These are phyloP conservation scores for Magnaporthiopsis rhizophila DNA, from an alignment of 2,329 filamentous ascomycete genomes.

Conservation along the genomic window DNA sequence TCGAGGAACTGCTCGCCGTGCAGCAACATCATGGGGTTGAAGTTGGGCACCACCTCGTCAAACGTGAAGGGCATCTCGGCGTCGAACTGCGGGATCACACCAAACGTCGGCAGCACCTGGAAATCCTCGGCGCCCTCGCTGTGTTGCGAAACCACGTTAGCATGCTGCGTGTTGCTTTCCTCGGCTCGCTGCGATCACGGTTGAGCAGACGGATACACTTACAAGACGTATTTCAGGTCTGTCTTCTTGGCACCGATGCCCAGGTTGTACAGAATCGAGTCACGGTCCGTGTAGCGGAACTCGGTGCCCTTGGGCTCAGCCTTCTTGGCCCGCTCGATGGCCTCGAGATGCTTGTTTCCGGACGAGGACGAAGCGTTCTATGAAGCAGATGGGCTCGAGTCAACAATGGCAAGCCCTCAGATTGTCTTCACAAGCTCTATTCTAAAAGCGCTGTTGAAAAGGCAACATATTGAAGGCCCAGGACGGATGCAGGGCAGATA, in stretches of 20 bases:
- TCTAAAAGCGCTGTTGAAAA: background rate
- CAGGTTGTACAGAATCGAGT: constrained; percentile 92
- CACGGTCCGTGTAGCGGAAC: constrained; percentile 77
- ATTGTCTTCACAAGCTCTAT: constrained; percentile 8
- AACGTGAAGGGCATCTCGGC: constrained; percentile 72
- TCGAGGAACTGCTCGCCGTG: constrained; percentile 99
- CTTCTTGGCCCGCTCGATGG: constrained; percentile 69
- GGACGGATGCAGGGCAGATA: constrained; percentile 11
- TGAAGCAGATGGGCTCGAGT: constrained; percentile 2
- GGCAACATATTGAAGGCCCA: constrained; percentile 2
- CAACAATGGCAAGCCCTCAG: constrained; percentile 14
- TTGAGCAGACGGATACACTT: constrained; percentile 17
- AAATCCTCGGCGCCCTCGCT: constrained; percentile 83
- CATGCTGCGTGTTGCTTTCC: background rate
- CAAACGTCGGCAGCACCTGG: constrained; percentile 90
- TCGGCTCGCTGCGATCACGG: background rate
- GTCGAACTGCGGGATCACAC: constrained; percentile 90
- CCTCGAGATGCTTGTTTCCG: constrained; percentile 59
- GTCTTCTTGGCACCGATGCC: constrained; percentile 86
- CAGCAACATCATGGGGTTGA: constrained; percentile 96
- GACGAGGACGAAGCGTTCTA: constrained; percentile 23
- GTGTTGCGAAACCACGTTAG: background rate
- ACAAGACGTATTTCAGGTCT: constrained; percentile 79
- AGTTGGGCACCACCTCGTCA: constrained; percentile 84
- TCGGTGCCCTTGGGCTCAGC: constrained; percentile 62